These are phyloP conservation scores for Chalaropsis thielavioides DNA, from an alignment of 2,329 filamentous ascomycete genomes.

Conservation along the genomic window DNA sequence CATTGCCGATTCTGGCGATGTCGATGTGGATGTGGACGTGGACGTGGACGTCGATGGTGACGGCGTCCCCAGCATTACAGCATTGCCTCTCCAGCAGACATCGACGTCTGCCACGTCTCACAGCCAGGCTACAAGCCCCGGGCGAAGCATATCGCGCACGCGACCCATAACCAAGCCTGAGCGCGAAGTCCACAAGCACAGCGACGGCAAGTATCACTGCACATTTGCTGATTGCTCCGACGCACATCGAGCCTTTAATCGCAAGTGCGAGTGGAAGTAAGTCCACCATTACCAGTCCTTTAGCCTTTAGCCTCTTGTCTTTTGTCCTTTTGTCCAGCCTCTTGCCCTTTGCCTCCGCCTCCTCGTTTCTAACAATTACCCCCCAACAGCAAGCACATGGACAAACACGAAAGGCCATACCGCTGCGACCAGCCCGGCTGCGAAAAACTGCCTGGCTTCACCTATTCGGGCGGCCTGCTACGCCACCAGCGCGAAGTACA, in stretches of 20 bases:
- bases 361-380: neutral
- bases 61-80: neutral
- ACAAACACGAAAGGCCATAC: constrained; percentile 90
- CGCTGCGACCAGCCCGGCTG: constrained; percentile 71
- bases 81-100: neutral
- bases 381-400: constrained; percentile 75
- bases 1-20: neutral
- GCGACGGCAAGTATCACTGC: constrained; percentile 64
- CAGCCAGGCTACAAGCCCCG: neutral
- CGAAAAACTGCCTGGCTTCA: constrained; percentile 86
- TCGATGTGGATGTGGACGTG: neutral
- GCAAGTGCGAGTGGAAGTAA: constrained; percentile 92
- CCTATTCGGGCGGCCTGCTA: constrained; percentile 79
- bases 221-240: constrained; percentile 54
- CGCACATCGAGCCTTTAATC: constrained; percentile 50
- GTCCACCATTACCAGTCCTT: constrained; percentile 30
- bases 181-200: constrained; percentile 45
- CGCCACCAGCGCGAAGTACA: constrained; percentile 91
- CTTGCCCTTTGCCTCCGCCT: too few relatives aligned
- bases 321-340: too few relatives aligned
- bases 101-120: neutral
- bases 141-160: constrained; percentile 25
- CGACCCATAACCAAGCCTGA: constrained; percentile 46
- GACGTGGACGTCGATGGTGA: neutral
- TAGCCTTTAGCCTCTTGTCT: too few relatives aligned